A percentile compares a stretch with the other conserved stretches of the same genome.
Evolutionary conservation across 495 filamentous ascomycete species (phyloP).

Genomic region (Penicillium turbatum): DNA sequence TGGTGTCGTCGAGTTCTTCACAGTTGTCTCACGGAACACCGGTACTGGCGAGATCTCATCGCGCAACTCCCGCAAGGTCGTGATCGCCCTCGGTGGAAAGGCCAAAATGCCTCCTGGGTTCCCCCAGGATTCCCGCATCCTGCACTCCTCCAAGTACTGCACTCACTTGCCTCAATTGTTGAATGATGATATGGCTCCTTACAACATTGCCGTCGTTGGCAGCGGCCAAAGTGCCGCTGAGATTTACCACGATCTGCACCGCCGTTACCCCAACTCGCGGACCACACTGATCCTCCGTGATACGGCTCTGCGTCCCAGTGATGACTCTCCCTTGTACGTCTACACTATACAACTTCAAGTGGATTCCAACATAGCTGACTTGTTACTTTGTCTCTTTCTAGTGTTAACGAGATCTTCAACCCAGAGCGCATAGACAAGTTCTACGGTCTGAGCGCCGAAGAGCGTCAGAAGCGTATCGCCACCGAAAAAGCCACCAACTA

Average conservation of each 20-base stretch:
- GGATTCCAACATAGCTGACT: neutral
- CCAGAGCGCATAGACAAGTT: conserved; percentile 72
- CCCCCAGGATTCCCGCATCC: conserved; percentile 60
- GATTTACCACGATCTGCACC: conserved; percentile 85
- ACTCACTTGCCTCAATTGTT: conserved; percentile 57
- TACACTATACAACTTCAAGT: neutral
- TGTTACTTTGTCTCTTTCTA: conserved; percentile 28
- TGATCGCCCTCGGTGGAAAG: conserved; percentile 80
- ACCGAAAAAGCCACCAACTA: conserved; percentile 84
- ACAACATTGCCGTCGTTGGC: conserved; percentile 78
- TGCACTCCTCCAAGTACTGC: conserved; percentile 89
- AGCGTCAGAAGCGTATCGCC: conserved; percentile 57
- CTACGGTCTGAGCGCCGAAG: conserved; percentile 57
- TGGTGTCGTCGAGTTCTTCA: conserved; percentile 49
- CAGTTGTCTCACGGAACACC: conserved; percentile 50
- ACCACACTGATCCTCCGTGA: conserved; percentile 73
- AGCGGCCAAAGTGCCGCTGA: conserved; percentile 91
- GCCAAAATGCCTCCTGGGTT: conserved; percentile 69
- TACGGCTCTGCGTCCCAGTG: conserved; percentile 78
- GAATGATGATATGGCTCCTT: conserved; percentile 49
- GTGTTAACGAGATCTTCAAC: conserved; percentile 96
- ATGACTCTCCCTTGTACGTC: conserved; percentile 90
- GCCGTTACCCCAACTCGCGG: conserved; percentile 74
- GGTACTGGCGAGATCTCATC: conserved; percentile 48
- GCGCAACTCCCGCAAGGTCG: conserved; percentile 69